phyloP scores from a whole-genome alignment of 176 grass and related monocot genomes.

The Rhipidocladum racemiflorum region DNA sequence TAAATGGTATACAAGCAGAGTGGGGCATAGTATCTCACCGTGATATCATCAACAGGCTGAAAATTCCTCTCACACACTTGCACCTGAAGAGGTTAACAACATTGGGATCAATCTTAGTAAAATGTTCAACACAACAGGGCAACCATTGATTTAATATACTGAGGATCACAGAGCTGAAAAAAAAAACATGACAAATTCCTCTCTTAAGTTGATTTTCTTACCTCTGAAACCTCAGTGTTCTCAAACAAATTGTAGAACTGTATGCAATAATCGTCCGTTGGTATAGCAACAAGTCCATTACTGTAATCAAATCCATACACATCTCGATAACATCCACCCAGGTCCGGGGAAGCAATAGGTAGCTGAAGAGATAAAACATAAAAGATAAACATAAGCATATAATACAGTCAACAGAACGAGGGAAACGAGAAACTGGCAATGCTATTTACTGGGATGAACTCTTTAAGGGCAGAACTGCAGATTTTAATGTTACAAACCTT shows the following conservation, averaged over 20 bases:
- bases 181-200: neutral
- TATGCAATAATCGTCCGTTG: constrained; percentile 77
- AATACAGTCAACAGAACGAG: neutral
- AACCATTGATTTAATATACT: neutral
- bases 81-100: constrained; percentile 52
- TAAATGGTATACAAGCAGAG: constrained; percentile 4
- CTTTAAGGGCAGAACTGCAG: neutral
- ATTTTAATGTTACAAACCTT: constrained; percentile 61
- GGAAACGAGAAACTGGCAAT: neutral
- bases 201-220: constrained; percentile 29
- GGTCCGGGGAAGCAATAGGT: constrained; percentile 39
- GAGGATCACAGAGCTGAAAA: neutral
- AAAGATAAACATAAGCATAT: constrained; percentile 16
- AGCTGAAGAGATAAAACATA: constrained; percentile 45
- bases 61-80: constrained; percentile 97
- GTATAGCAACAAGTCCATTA: constrained; percentile 64
- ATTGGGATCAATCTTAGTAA: constrained; percentile 9
- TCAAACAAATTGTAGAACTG: constrained; percentile 85
- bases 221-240: constrained; percentile 80
- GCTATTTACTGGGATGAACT: neutral
- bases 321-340: constrained; percentile 17
- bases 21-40: constrained; percentile 36
- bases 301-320: constrained; percentile 62
- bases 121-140: neutral
- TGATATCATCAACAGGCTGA: constrained; percentile 84